These are phyloP conservation scores for Schizophyllum commune DNA, from an alignment of 1,284 basidiomycete species.

Conservation along the genomic window DNA sequence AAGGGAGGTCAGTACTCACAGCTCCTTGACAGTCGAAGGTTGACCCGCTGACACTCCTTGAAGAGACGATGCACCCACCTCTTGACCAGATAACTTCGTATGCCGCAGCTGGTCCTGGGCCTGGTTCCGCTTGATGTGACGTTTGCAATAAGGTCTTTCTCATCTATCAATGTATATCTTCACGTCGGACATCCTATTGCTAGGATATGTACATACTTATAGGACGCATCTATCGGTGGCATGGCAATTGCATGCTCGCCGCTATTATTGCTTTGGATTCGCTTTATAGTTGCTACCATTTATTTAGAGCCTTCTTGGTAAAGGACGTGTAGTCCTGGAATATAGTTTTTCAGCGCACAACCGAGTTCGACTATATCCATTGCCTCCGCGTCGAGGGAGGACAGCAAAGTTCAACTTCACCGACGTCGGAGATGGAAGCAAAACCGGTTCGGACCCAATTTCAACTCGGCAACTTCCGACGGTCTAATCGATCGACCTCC, in stretches of 20 bases:
- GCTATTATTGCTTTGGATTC: neutral
- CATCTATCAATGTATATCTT: neutral
- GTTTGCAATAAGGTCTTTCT: neutral
- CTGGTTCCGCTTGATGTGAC: neutral
- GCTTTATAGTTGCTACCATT: neutral
- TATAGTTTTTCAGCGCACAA: neutral
- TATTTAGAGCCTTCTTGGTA: conserved; percentile 3
- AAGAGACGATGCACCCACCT: conserved; percentile 30
- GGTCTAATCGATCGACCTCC: neutral
- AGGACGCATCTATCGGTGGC: neutral
- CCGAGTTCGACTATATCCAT: too few relatives aligned
- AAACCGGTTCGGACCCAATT: neutral
- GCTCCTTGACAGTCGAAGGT: neutral
- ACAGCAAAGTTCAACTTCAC: neutral
- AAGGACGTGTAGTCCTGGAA: conserved; percentile 1
- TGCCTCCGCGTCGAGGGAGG: too few relatives aligned
- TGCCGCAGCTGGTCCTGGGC: neutral
- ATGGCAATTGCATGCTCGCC: neutral
- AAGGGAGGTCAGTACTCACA: conserved; percentile 47
- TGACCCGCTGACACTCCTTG: neutral
- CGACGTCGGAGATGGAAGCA: neutral
- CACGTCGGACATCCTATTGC: neutral
- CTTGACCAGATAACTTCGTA: neutral
- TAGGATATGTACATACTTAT: neutral
- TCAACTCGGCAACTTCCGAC: neutral